A percentile compares a stretch with the other conserved stretches of the same genome.
Evolutionary conservation across 176 grass and related monocot genomes (phyloP).

Genomic region (Rhynchospora breviuscula): DNA sequence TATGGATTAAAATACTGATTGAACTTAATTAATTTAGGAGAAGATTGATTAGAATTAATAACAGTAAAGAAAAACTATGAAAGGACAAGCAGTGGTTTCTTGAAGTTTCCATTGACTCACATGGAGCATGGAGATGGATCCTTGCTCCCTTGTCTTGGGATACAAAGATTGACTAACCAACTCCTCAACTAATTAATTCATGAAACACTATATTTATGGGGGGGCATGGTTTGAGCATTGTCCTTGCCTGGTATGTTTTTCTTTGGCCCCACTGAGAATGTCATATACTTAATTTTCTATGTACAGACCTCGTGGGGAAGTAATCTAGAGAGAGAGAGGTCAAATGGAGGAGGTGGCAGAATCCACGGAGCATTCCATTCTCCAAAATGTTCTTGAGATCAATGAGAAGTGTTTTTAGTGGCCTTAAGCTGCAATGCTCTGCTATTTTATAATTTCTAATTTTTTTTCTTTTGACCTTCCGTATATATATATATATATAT

Average conservation of each 20-base stretch:
- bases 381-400: conserved; percentile 73
- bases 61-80: background rate
- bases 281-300: conserved; percentile 22
- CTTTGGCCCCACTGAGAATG: conserved; percentile 38
- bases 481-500: background rate
- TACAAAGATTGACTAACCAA: conserved; percentile 19
- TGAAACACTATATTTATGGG: conserved; percentile 24
- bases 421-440: conserved; percentile 31
- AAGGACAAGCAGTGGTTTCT: background rate
- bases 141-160: conserved; percentile 21
- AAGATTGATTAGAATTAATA: background rate
- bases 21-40: too few species aligned
- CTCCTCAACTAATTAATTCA: conserved; percentile 9
- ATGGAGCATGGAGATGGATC: conserved; percentile 15
- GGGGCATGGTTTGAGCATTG: conserved; percentile 37
- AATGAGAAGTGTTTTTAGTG: conserved; percentile 28
- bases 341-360: conserved; percentile 49
- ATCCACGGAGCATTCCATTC: conserved; percentile 90
- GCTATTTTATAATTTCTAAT: background rate
- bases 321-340: background rate
- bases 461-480: background rate
- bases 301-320: background rate
- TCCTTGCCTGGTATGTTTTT: conserved; percentile 42
- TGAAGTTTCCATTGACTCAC: conserved; percentile 9
- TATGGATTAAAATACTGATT: background rate